Evolutionary conservation across 441 rosid species (phyloP), one percentile per base, ranked within the genome.

Genomic region (Macaranga tanarius): DNA sequence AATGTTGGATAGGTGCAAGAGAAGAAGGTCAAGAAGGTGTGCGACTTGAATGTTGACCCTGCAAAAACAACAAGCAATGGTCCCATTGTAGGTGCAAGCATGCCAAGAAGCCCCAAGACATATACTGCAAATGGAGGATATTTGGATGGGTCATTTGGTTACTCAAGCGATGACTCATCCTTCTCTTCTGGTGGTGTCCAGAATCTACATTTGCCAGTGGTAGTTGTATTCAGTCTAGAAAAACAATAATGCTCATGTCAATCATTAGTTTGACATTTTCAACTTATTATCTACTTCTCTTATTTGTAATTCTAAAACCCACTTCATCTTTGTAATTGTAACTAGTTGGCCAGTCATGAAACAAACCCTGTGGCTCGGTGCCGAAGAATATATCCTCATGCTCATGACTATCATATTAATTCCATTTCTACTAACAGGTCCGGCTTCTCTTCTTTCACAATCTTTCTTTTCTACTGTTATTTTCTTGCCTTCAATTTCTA

Each of bases 371-470:
- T 90, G 80, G 98, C 99, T 72, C 85, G 92, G 84, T 93, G 99
- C 79, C 95, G 98, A 72, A 88, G 93, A 79, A 86, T 93, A 58
- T 96, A 96, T 84, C 91, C 96, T 48, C 98, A 96, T 85, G 99
- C 98, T 22, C 99, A 96, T 83, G 98, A 96, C 77, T 96, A 96
- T 82, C 99, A 96, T 80, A 90, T 96, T 78, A 96, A 96, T 83
- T 96, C 99, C 28, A 96, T 96, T 82, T 93, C 99, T 45, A 92
- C 82, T 81, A 96, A 92, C 79, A 96, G 99, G 99, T 93, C 38
- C 6, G 74, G 40, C 34, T 78, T 73, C 20, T 26, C 38, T 65
- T 44, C 72, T 50, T 55, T 55, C 17, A 45, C 16, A 9, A 59
- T 65, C 38, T 50, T 51, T 34, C 71, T 66, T 56, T 28, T 42